These are phyloP conservation scores for Cyberlindnera bimundalis DNA, from an alignment of 805 yeast genomes.

Conservation along the genomic window DNA sequence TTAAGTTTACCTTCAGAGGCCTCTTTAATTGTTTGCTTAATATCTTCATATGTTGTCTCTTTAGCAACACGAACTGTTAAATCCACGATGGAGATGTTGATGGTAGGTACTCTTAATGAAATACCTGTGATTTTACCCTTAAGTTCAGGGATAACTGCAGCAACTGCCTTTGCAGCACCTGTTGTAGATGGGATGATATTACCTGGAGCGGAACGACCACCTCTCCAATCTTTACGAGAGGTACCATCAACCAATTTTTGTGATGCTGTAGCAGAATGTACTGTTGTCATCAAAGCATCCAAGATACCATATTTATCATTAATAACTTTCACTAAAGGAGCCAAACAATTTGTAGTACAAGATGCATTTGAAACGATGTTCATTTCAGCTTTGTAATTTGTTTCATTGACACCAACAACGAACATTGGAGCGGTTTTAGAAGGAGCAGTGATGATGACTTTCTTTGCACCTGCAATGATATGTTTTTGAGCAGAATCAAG, in stretches of 20 bases:
- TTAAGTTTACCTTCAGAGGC: constrained; percentile 58
- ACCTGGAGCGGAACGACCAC: constrained; percentile 75
- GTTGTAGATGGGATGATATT: constrained; percentile 74
- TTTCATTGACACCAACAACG: constrained; percentile 67
- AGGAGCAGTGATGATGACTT: constrained; percentile 70
- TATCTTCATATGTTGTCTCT: constrained; percentile 60
- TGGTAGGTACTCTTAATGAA: constrained; percentile 73
- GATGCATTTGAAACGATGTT: constrained; percentile 67
- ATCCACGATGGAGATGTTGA: constrained; percentile 70
- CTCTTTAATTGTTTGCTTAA: constrained; percentile 54
- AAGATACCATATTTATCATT: constrained; percentile 64
- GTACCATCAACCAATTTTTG: constrained; percentile 77
- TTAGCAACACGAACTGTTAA: constrained; percentile 61
- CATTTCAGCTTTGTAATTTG: constrained; percentile 52
- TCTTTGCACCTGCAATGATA: constrained; percentile 71
- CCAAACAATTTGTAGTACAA: constrained; percentile 73
- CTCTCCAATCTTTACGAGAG: constrained; percentile 79
- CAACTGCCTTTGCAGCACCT: constrained; percentile 77
- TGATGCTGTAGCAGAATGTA: constrained; percentile 68
- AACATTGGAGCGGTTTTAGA: constrained; percentile 71
- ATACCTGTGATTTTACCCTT: constrained; percentile 73
- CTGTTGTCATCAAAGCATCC: constrained; percentile 76
- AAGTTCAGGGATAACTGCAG: constrained; percentile 68
- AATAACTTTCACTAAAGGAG: constrained; percentile 68
- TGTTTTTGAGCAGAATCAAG: constrained; percentile 65